Percentiles rank a stretch among this genome's conserved stretches.
These are phyloP conservation scores for Halophytophthora batemanensis DNA, from an alignment of 352 stramenopile species.

Conservation along the genomic window DNA sequence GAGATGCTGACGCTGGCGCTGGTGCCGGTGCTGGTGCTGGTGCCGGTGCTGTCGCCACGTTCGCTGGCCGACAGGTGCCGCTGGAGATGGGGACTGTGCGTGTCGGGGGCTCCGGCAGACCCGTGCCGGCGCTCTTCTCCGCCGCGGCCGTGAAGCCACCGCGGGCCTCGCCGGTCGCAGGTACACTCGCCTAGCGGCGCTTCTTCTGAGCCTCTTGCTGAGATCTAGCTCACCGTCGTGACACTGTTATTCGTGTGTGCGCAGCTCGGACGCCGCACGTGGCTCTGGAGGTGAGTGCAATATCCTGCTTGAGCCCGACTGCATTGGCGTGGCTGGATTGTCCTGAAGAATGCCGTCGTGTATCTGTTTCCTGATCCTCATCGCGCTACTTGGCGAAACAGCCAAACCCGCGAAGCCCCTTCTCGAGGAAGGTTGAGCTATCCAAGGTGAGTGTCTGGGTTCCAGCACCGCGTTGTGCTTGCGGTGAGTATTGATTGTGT, in stretches of 20 bases:
- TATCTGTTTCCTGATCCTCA: background rate
- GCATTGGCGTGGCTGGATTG: background rate
- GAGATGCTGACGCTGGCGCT: constrained; percentile 9
- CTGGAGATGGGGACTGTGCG: constrained; percentile 48
- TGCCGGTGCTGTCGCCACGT: constrained; percentile 8
- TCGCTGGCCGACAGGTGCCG: constrained; percentile 33
- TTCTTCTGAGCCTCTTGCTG: background rate
- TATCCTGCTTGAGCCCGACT: background rate
- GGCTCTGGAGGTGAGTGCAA: constrained; percentile 23
- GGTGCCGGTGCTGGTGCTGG: constrained; percentile 11
- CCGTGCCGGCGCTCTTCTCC: constrained; percentile 26
- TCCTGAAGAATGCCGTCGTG: background rate
- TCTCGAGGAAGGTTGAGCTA: constrained; percentile 35
- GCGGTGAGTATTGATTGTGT: background rate
- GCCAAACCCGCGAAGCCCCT: constrained; percentile 40
- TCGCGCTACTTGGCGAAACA: constrained; percentile 1
- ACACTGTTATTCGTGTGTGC: background rate
- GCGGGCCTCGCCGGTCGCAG: background rate
- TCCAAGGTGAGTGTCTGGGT: constrained; percentile 19
- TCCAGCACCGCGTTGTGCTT: background rate
- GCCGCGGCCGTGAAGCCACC: constrained; percentile 3
- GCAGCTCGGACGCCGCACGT: constrained; percentile 16
- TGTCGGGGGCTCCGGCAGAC: constrained; percentile 43
- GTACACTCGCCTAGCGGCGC: background rate
- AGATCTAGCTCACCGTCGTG: background rate